Conservation (phyloP, 345 rosid genomes). For the Citrus cavaleriei region DNA sequence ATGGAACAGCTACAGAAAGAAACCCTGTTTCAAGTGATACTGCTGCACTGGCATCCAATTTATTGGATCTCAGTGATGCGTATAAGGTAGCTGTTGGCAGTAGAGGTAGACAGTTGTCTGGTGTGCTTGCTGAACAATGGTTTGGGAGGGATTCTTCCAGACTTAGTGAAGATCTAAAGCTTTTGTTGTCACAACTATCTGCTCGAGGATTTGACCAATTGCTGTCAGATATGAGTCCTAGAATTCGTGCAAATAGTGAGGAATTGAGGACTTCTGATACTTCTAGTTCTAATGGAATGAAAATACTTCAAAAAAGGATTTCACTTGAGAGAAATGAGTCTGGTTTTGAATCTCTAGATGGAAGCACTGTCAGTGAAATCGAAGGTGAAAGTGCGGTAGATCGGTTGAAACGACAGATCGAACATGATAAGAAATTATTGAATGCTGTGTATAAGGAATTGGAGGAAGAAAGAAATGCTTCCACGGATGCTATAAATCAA, state of each 20-base stretch:
- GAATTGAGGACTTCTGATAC: slow-evolving; percentile 45
- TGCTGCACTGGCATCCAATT: slow-evolving; percentile 32
- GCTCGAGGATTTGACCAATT: slow-evolving; percentile 63
- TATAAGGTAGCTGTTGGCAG: slow-evolving; percentile 67
- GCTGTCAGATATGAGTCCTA: slow-evolving; percentile 57
- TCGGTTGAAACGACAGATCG: slow-evolving; percentile 78
- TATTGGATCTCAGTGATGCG: slow-evolving; percentile 76
- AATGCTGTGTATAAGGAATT: slow-evolving; percentile 64
- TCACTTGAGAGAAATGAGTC: slow-evolving; percentile 93
- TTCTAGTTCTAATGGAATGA: slow-evolving; percentile 44
- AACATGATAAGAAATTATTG: slow-evolving; percentile 65
- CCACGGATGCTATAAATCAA: slow-evolving; percentile 83
- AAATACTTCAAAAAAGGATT: slow-evolving; percentile 54
- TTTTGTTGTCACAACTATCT: slow-evolving; percentile 72
- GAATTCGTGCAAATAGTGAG: slow-evolving; percentile 40
- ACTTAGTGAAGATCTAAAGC: slow-evolving; percentile 65
- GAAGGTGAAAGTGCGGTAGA: slow-evolving; percentile 81
- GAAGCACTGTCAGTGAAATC: slow-evolving; percentile 70
- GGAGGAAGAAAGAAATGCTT: slow-evolving; percentile 95
- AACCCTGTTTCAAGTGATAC: slow-evolving; percentile 34
- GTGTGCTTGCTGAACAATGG: slow-evolving; percentile 62
- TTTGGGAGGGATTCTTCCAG: slow-evolving; percentile 66
- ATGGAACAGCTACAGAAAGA: slow-evolving; percentile 34
- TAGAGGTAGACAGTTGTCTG: slow-evolving; percentile 54
- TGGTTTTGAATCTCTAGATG: slow-evolving; percentile 65